These are phyloP conservation scores for Bruguiera parviflora DNA, from an alignment of 345 rosid species.

Conservation along the genomic window DNA sequence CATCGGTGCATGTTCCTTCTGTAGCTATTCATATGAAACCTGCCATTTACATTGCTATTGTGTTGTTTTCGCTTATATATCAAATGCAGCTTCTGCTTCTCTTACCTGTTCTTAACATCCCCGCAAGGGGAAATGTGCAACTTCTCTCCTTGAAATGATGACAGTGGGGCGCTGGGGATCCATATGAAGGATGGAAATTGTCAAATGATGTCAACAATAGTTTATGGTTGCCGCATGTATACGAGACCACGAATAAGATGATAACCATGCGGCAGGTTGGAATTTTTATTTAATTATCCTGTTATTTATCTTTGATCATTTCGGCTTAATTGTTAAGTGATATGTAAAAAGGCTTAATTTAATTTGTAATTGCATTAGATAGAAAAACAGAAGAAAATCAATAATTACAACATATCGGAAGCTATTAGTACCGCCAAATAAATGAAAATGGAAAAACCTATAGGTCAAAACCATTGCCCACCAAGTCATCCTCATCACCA, in stretches of 20 bases:
- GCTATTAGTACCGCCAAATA: conserved; percentile 4
- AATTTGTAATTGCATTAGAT: background rate
- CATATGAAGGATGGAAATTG: too few relatives aligned
- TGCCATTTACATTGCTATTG: conserved; percentile 3
- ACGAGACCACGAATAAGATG: too few relatives aligned
- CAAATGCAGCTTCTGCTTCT: conserved; percentile 9
- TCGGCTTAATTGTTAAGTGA: too few relatives aligned
- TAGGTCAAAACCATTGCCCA: conserved; percentile 44
- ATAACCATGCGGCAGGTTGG: too few relatives aligned
- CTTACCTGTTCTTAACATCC: background rate
- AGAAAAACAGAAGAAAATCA: background rate
- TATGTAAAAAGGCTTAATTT: background rate
- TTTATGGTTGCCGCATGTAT: too few relatives aligned
- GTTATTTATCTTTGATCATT: too few relatives aligned
- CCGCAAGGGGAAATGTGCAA: too few relatives aligned
- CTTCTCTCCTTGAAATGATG: too few relatives aligned
- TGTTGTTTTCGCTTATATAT: background rate
- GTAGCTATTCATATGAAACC: conserved; percentile 10
- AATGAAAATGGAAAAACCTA: conserved; percentile 21
- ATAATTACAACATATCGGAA: conserved; percentile 25
- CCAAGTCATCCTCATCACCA: conserved; percentile 61
- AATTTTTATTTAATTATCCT: too few relatives aligned
- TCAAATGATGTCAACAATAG: too few relatives aligned
- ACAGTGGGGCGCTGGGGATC: too few relatives aligned
- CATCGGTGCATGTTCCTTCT: conserved; percentile 4